Evolutionary conservation across 2,329 filamentous ascomycete genomes (phyloP).

Genomic region (Fonsecaea erecta): DNA sequence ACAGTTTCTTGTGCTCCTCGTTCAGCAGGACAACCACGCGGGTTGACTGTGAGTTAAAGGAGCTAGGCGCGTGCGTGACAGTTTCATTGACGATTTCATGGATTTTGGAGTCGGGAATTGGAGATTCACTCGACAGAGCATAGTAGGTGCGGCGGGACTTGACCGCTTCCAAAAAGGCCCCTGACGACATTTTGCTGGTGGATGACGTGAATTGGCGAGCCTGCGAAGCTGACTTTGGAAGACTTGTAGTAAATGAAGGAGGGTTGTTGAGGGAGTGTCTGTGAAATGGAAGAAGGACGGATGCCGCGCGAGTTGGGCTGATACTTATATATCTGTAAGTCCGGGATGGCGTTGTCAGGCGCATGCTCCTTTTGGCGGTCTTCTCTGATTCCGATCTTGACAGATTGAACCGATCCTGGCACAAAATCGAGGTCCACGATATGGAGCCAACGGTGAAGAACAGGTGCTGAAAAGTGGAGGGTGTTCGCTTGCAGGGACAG

Average conservation of each 20-base stretch:
- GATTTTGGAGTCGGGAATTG: constrained; percentile 33
- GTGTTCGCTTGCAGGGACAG: neutral
- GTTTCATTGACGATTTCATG: constrained; percentile 30
- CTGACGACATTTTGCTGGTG: constrained; percentile 21
- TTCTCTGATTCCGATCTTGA: constrained; percentile 3
- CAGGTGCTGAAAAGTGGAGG: constrained; percentile 7
- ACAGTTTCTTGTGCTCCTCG: constrained; percentile 83
- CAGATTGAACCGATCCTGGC: neutral
- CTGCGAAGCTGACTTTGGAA: neutral
- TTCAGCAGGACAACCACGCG: constrained; percentile 78
- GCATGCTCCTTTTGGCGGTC: constrained; percentile 1
- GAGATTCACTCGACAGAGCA: constrained; percentile 27
- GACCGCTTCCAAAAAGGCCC: constrained; percentile 24
- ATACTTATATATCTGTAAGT: constrained; percentile 12
- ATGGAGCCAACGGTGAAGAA: neutral
- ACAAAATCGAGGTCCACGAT: neutral
- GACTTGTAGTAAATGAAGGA: neutral
- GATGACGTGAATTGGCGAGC: constrained; percentile 9
- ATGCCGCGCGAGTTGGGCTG: neutral
- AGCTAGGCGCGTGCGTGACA: constrained; percentile 60
- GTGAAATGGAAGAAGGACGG: neutral
- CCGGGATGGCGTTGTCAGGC: constrained; percentile 5
- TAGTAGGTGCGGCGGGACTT: constrained; percentile 34
- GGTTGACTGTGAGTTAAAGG: constrained; percentile 88
- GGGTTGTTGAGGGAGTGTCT: neutral